phyloP scores from a whole-genome alignment of 768 basidiomycete genomes.

The Termitomyces sp. region DNA sequence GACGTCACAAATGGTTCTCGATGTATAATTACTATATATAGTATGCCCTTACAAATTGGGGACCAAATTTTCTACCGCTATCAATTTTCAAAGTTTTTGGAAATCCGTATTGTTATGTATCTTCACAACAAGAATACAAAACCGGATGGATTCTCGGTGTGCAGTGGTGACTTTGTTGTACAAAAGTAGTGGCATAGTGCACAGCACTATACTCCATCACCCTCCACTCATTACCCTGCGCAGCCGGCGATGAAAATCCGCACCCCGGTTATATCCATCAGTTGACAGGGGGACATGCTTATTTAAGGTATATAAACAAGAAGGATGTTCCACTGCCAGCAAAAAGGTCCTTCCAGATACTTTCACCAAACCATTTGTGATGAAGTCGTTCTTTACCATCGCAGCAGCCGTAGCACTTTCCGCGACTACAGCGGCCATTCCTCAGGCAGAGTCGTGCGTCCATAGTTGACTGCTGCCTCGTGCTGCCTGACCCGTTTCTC shows the following conservation, averaged over 20 bases:
- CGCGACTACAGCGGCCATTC: not conserved
- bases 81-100: no score
- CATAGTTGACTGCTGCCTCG: not conserved
- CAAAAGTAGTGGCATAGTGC: no score
- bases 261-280: not conserved
- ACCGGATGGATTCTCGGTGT: no score
- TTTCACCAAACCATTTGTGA: not conserved
- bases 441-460: constrained; percentile 3
- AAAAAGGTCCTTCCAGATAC: not conserved
- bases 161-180: no score
- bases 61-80: no score
- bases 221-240: not conserved
- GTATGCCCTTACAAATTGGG: no score
- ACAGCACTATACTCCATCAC: not conserved
- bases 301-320: not conserved
- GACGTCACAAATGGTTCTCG: no score
- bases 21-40: no score
- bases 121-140: no score
- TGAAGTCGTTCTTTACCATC: not conserved
- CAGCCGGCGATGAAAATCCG: not conserved
- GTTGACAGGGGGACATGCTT: not conserved
- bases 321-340: not conserved
- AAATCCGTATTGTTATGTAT: no score
- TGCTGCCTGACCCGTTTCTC: not conserved
- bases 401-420: not conserved